Percentiles rank a stretch among this genome's conserved stretches.
Conservation (phyloP, 2,329 filamentous ascomycete genomes). For the Talaromyces verruculosus region DNA sequence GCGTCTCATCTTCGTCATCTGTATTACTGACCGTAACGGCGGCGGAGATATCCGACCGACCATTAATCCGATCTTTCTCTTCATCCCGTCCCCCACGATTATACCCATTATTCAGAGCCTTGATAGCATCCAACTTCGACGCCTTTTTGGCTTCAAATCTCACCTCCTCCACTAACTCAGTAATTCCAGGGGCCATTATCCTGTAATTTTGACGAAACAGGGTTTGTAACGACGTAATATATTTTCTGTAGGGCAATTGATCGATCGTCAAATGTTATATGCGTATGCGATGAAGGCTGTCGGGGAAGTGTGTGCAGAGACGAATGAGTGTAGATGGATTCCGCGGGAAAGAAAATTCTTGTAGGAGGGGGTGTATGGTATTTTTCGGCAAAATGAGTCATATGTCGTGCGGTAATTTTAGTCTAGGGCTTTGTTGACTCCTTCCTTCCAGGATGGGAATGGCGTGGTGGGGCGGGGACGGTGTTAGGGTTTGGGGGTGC, state of each 20-base stretch:
- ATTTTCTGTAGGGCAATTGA: neutral
- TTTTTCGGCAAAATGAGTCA: constrained; percentile 23
- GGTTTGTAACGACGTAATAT: constrained; percentile 5
- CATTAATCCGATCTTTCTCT: neutral
- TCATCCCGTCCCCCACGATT: neutral
- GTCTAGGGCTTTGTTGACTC: too few relatives aligned
- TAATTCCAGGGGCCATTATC: constrained; percentile 20
- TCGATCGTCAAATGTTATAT: constrained; percentile 17
- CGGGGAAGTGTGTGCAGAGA: constrained; percentile 18
- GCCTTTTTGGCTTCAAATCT: neutral
- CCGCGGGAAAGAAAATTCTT: constrained; percentile 22
- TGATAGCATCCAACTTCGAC: constrained; percentile 14
- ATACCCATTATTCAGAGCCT: neutral
- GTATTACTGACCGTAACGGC: neutral
- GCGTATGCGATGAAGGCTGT: constrained; percentile 6
- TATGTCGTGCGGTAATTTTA: constrained; percentile 3
- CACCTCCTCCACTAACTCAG: constrained; percentile 10
- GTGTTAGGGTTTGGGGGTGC: neutral
- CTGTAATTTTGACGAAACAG: neutral
- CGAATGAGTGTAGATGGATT: constrained; percentile 22
- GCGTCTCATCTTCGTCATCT: constrained; percentile 2
- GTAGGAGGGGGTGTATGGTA: constrained; percentile 20
- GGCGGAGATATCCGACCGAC: neutral
- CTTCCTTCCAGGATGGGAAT: neutral
- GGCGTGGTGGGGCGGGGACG: neutral